phyloP scores from a whole-genome alignment of 2,329 filamentous ascomycete species.

The Grosmannia huntii region DNA sequence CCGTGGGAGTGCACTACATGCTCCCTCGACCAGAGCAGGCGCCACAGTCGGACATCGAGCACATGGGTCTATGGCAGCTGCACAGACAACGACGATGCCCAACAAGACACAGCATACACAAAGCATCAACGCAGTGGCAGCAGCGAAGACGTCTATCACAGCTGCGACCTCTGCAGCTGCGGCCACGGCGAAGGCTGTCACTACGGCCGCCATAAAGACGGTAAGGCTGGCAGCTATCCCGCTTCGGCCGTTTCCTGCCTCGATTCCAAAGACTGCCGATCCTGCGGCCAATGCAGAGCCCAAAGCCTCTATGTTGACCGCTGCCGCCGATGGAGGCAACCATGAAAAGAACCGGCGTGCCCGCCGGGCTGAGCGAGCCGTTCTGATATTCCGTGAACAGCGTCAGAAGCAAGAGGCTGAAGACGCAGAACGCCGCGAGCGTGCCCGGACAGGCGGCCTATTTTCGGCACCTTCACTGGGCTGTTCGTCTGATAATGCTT shows the following conservation, averaged over 20 bases:
- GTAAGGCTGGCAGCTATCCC: neutral
- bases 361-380: constrained; percentile 11
- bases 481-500: neutral
- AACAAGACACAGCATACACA: neutral
- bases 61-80: neutral
- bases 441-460: neutral
- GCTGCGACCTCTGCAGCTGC: neutral
- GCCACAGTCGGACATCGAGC: neutral
- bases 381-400: constrained; percentile 10
- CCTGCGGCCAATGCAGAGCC: neutral
- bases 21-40: neutral
- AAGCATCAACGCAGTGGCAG: neutral
- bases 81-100: neutral
- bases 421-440: constrained; percentile 6
- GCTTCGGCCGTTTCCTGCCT: neutral
- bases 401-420: constrained; percentile 8
- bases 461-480: neutral
- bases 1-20: neutral
- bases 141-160: neutral
- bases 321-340: neutral
- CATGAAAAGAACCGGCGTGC: constrained; percentile 7
- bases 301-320: neutral
- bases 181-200: neutral
- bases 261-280: neutral
- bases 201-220: neutral